Percentiles rank a stretch among this genome's conserved stretches.
Evolutionary conservation across 192 early-diverging fungal species (phyloP).

Genomic region (Chytriomyces sp.): DNA sequence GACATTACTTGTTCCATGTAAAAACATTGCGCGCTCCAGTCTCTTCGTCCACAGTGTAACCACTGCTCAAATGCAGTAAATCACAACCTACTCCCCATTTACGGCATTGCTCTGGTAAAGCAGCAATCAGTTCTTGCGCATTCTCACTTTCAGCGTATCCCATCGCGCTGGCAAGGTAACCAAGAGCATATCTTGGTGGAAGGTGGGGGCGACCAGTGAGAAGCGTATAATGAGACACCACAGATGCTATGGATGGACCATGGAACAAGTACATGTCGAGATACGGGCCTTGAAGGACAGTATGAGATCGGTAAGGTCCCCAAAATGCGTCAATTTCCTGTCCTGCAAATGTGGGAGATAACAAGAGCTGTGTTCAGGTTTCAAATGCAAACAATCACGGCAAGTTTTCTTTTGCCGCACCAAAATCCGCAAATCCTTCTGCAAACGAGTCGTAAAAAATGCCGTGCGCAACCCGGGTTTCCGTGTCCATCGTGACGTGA

Average conservation of each 20-base stretch:
- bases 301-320: conserved; percentile 56
- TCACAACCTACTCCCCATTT: conserved; percentile 63
- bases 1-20: conserved; percentile 61
- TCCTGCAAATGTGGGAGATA: conserved; percentile 3
- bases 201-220: conserved; percentile 55
- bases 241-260: conserved; percentile 45
- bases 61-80: conserved; percentile 63
- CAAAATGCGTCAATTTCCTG: conserved; percentile 56
- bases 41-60: conserved; percentile 59
- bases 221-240: conserved; percentile 44
- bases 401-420: conserved; percentile 1
- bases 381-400: conserved; percentile 28
- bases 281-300: conserved; percentile 39
- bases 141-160: conserved; percentile 66
- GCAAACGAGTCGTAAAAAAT: conserved; percentile 63
- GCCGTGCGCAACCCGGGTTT: conserved; percentile 49
- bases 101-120: conserved; percentile 46
- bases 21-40: conserved; percentile 62
- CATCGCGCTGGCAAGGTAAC: conserved; percentile 67
- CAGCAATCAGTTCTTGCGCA: conserved; percentile 56
- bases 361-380: conserved; percentile 32
- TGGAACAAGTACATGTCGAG: conserved; percentile 53
- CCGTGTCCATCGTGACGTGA: conserved; percentile 48
- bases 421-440: conserved; percentile 58
- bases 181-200: conserved; percentile 57